These are phyloP conservation scores for Aspergillus taichungensis DNA, from an alignment of 495 filamentous ascomycete species.

Conservation along the genomic window DNA sequence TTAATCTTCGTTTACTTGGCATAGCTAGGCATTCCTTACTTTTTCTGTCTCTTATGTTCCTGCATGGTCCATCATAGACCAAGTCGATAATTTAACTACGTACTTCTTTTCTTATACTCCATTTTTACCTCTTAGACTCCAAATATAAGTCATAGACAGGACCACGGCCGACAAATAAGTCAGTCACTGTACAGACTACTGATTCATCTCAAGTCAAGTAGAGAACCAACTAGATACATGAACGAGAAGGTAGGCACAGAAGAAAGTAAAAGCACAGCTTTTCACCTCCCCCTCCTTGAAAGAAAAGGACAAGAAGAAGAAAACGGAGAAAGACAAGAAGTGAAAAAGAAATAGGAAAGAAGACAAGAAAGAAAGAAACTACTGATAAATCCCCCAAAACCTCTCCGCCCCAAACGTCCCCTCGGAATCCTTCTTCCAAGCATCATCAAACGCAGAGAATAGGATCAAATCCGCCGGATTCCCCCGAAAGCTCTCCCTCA, in stretches of 20 bases:
- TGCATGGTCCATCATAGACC: too few relatives aligned
- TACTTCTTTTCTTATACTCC: too few relatives aligned
- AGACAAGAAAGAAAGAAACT: constrained; percentile 1
- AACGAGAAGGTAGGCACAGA: too few relatives aligned
- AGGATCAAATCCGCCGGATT: constrained; percentile 46
- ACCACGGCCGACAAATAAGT: too few relatives aligned
- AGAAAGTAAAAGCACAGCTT: not conserved
- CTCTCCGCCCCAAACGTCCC: constrained; percentile 61
- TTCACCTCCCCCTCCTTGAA: not conserved
- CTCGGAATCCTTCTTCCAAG: constrained; percentile 64
- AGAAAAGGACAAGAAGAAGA: not conserved
- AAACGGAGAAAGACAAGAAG: not conserved
- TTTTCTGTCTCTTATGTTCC: too few relatives aligned
- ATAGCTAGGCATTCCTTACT: too few relatives aligned
- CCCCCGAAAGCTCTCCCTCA: constrained; percentile 44
- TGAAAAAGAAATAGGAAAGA: not conserved
- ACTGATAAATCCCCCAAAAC: constrained; percentile 55
- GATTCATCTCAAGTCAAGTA: too few relatives aligned
- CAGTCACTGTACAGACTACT: too few relatives aligned
- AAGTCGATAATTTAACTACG: too few relatives aligned
- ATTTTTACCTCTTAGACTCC: too few relatives aligned
- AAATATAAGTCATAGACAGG: too few relatives aligned
- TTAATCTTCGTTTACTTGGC: not conserved
- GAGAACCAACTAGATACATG: too few relatives aligned
- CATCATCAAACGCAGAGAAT: constrained; percentile 67